Conservation (phyloP, 2,329 filamentous ascomycete species). For the Nigrospora sphaerica region DNA sequence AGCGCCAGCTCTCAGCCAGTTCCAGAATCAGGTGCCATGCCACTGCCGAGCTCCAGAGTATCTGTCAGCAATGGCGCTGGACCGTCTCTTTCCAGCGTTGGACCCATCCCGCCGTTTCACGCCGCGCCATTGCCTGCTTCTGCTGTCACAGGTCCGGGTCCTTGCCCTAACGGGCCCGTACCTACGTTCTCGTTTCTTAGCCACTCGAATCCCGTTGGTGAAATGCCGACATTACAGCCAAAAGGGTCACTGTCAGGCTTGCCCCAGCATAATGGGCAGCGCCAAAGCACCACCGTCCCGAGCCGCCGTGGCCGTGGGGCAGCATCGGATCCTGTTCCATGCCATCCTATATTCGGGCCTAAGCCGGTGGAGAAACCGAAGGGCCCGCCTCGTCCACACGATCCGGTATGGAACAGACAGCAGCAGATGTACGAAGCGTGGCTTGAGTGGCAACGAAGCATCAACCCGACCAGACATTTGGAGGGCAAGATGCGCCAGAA, state of each 20-base stretch:
- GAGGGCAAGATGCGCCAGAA: constrained; percentile 20
- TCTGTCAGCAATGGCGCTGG: too few species aligned
- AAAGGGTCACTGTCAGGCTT: not conserved
- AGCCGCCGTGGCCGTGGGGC: not conserved
- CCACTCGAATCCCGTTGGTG: too few species aligned
- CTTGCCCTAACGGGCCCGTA: too few species aligned
- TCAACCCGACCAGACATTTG: constrained; percentile 14
- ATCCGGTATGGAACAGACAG: constrained; percentile 9
- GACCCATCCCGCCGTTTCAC: too few species aligned
- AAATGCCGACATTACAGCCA: too few species aligned
- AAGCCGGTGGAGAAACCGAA: constrained; percentile 23
- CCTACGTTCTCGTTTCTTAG: too few species aligned
- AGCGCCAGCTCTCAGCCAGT: too few species aligned
- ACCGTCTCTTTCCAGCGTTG: too few species aligned
- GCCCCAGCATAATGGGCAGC: not conserved
- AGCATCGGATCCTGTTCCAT: constrained; percentile 3
- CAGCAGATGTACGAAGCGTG: constrained; percentile 23
- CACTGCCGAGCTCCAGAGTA: too few species aligned
- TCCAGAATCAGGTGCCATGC: too few species aligned
- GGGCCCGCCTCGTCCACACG: constrained; percentile 12
- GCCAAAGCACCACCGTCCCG: not conserved
- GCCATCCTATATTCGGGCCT: constrained; percentile 16
- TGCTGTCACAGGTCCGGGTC: too few species aligned
- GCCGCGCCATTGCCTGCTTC: too few species aligned
- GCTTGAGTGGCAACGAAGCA: constrained; percentile 17